phyloP scores from a whole-genome alignment of 208 protist species.

The Crithidia acanthocephali region DNA sequence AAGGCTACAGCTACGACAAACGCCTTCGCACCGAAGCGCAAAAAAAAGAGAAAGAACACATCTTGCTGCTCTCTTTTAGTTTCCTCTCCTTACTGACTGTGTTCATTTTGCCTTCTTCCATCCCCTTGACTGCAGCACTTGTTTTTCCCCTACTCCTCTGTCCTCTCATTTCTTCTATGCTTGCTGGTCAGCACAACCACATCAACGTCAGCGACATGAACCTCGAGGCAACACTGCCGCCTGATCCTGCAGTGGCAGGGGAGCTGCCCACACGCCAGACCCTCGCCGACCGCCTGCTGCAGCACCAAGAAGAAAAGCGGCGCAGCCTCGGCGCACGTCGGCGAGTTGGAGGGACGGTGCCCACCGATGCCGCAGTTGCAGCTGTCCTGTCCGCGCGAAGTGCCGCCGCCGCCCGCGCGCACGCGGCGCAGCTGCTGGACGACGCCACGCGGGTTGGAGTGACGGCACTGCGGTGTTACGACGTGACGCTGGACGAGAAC shows the following conservation, averaged over 20 bases:
- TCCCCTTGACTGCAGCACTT: too few species aligned
- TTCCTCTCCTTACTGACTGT: too few species aligned
- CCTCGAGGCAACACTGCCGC: background rate
- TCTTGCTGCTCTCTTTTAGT: too few species aligned
- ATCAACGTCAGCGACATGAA: background rate
- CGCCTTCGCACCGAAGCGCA: too few species aligned
- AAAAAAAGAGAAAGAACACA: too few species aligned
- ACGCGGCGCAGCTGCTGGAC: slow-evolving; percentile 5
- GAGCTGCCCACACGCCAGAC: background rate
- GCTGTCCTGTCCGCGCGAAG: slow-evolving; percentile 3
- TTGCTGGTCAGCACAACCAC: background rate
- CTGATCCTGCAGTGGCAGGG: background rate
- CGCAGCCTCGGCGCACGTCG: slow-evolving; percentile 1
- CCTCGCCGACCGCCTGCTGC: slow-evolving; percentile 12
- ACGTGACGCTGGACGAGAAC: slow-evolving; percentile 1
- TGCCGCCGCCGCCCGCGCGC: background rate
- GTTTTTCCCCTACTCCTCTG: too few species aligned
- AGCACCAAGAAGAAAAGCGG: slow-evolving; percentile 7
- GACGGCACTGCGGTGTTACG: slow-evolving; percentile 15
- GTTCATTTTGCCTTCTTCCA: too few species aligned
- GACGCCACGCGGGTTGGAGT: slow-evolving; percentile 15
- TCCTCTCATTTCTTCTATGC: background rate
- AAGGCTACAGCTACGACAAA: too few species aligned
- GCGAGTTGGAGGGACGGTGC: slow-evolving; percentile 2
- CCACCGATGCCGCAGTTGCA: slow-evolving; percentile 15